phyloP scores from a whole-genome alignment of 345 rosid species.

The Ceriops zippeliana region DNA sequence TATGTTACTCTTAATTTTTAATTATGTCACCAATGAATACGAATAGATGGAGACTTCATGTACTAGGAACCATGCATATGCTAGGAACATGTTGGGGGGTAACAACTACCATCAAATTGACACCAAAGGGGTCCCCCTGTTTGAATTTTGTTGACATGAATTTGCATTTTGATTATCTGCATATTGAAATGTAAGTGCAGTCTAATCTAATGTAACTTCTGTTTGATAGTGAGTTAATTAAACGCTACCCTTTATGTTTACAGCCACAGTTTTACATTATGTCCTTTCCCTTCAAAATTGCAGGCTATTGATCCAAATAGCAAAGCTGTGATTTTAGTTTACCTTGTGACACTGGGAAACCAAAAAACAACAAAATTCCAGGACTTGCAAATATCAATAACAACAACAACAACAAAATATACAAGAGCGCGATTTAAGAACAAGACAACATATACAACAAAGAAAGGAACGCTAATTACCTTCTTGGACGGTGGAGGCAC shows the following conservation, averaged over 20 bases:
- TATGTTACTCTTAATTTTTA: background rate
- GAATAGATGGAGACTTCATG: background rate
- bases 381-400: no score
- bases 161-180: background rate
- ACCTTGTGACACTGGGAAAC: background rate
- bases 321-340: background rate
- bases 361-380: no score
- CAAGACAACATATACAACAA: background rate
- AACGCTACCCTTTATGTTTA: no score
- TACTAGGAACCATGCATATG: background rate
- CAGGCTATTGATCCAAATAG: no score
- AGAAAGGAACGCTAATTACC: slow-evolving; percentile 36
- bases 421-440: background rate
- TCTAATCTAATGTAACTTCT: no score
- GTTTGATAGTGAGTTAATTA: no score
- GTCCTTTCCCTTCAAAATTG: no score
- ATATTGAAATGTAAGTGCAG: no score
- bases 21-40: background rate
- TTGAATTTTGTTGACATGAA: background rate
- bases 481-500: slow-evolving; percentile 70
- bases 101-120: slow-evolving; percentile 6
- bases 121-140: background rate
- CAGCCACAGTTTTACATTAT: no score
- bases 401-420: background rate
- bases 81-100: slow-evolving; percentile 2